These are phyloP conservation scores for Russula virescens DNA, from an alignment of 768 basidiomycete genomes.

Conservation along the genomic window DNA sequence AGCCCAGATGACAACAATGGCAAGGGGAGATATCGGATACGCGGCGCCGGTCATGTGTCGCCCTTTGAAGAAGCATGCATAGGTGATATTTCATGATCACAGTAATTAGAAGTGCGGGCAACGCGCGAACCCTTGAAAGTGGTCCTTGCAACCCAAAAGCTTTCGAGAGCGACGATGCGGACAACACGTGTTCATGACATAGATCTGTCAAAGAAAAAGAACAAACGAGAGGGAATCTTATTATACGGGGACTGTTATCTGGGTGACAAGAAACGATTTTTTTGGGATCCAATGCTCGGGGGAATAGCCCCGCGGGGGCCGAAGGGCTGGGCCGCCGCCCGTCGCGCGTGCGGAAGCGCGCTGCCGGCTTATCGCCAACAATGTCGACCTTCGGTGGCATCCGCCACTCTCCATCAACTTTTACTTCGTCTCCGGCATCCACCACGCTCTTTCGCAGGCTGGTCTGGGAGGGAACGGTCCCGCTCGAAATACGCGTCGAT, in stretches of 20 bases:
- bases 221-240: too few relatives aligned
- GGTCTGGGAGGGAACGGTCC: conserved; percentile 87
- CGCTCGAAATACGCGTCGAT: conserved; percentile 84
- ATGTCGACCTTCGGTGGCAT: conserved; percentile 32
- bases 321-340: too few relatives aligned
- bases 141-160: not conserved
- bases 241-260: not conserved
- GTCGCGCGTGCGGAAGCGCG: not conserved
- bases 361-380: not conserved
- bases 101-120: not conserved
- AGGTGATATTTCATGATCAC: not conserved
- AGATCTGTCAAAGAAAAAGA: not conserved
- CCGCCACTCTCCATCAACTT: conserved; percentile 39
- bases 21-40: not conserved
- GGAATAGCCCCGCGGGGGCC: too few relatives aligned
- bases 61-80: not conserved
- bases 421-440: conserved; percentile 45
- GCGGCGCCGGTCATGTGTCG: not conserved
- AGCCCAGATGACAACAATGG: too few relatives aligned
- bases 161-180: too few relatives aligned
- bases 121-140: not conserved
- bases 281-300: too few relatives aligned
- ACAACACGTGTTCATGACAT: not conserved
- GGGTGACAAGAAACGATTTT: too few relatives aligned
- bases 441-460: conserved; percentile 83